Evolutionary conservation across 805 yeast genomes (phyloP).

Genomic region (Candida morakotiae): DNA sequence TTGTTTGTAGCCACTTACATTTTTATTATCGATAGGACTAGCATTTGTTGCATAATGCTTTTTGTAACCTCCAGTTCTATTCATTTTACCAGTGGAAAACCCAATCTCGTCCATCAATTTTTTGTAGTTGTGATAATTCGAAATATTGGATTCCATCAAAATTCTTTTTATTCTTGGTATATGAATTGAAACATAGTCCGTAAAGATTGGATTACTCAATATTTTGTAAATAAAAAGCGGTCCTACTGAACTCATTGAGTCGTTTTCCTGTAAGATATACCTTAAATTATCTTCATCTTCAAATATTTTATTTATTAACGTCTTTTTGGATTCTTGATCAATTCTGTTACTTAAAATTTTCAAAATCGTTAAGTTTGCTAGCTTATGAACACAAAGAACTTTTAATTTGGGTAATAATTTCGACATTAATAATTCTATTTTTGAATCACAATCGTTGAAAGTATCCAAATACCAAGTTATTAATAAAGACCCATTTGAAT

Average conservation of each 20-base stretch:
- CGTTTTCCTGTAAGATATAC: constrained; percentile 59
- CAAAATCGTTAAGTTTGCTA: constrained; percentile 78
- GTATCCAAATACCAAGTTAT: constrained; percentile 95
- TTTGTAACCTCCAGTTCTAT: constrained; percentile 22
- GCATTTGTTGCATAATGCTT: constrained; percentile 9
- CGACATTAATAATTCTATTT: constrained; percentile 54
- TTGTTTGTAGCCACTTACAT: background rate
- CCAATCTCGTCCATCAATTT: constrained; percentile 93
- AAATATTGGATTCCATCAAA: constrained; percentile 54
- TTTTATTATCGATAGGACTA: background rate
- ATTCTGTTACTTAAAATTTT: constrained; percentile 71
- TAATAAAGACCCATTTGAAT: constrained; percentile 83
- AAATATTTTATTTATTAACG: constrained; percentile 63
- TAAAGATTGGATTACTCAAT: constrained; percentile 61
- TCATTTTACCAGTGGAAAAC: constrained; percentile 37
- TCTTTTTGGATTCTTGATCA: constrained; percentile 57
- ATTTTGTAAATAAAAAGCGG: constrained; percentile 70
- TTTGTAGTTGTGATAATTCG: constrained; percentile 66
- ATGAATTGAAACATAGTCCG: constrained; percentile 49
- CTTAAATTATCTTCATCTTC: constrained; percentile 45
- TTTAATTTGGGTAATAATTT: constrained; percentile 59
- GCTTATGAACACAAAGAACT: constrained; percentile 69
- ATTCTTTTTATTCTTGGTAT: constrained; percentile 59
- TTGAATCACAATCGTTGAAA: constrained; percentile 22
- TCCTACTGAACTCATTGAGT: constrained; percentile 47